These are phyloP conservation scores for Madurella fahalii DNA, from an alignment of 2,329 filamentous ascomycete species.

Conservation along the genomic window DNA sequence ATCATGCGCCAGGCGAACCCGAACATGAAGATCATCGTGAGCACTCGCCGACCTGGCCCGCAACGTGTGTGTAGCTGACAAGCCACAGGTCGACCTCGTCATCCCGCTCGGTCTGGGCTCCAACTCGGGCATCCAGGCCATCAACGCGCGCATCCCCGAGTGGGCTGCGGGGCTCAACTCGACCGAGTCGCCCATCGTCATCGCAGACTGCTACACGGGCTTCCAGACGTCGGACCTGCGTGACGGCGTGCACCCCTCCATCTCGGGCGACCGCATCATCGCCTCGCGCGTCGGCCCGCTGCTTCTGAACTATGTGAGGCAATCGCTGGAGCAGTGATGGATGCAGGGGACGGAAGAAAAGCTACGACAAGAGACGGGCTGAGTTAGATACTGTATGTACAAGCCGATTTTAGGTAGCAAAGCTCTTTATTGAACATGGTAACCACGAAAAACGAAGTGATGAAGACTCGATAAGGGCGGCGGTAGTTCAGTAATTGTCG, in stretches of 20 bases:
- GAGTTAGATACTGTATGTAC: too few relatives aligned
- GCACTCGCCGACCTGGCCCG: constrained; percentile 13
- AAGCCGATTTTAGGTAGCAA: too few relatives aligned
- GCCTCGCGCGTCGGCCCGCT: constrained; percentile 31
- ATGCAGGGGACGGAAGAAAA: constrained; percentile 12
- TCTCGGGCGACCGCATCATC: constrained; percentile 34
- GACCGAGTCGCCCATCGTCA: constrained; percentile 36
- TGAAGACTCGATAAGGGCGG: too few relatives aligned
- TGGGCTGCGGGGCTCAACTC: constrained; percentile 36
- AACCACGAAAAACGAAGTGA: too few relatives aligned
- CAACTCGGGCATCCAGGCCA: constrained; percentile 24
- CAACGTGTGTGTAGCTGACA: neutral
- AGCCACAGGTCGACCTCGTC: constrained; percentile 35
- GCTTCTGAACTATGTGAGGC: constrained; percentile 32
- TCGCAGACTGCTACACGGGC: constrained; percentile 37
- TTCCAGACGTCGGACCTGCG: constrained; percentile 32
- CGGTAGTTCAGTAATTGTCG: too few relatives aligned
- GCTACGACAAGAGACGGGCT: too few relatives aligned
- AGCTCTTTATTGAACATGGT: too few relatives aligned
- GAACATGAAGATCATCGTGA: constrained; percentile 39
- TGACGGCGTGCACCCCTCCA: constrained; percentile 41
- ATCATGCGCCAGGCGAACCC: constrained; percentile 36
- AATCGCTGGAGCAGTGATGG: constrained; percentile 17
- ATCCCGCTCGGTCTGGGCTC: constrained; percentile 34
- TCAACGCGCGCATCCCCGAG: constrained; percentile 37